Evolutionary conservation across 192 early-diverging fungal species (phyloP), one percentile per base, ranked within the genome.

Genomic region (Coemansia sp.): DNA sequence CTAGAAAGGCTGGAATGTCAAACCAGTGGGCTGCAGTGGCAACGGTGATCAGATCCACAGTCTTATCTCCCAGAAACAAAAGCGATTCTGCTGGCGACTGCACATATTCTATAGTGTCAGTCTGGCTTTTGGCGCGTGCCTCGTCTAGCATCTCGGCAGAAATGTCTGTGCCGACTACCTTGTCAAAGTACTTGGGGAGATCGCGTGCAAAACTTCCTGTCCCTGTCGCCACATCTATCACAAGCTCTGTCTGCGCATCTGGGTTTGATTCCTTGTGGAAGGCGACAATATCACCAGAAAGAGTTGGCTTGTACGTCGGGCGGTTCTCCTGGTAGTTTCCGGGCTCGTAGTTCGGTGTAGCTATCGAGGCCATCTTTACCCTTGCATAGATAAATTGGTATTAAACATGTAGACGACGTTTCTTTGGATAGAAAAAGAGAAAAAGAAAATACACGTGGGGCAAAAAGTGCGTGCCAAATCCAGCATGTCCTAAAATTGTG

Each of bases 141-240:
- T 69, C 67, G 26, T 67, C 34, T 7, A 78, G 70, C 84, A 85
- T 85, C 34, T 43, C 61, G 1, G 49, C 55, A 3, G 84, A 85
- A 4, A 81, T 67, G 38, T 85, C 84, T 1, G 71, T 66, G 8
- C 75, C 84, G 38, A 81, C 38, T 8, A 85, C 84, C 38, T 61
- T 39, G 38, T 5, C 10, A 10, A 39, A 39, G 38, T 39, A 39
- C 6, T 10, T 39, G 6, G 38, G 38, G 38, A 39, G 38, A 7
- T 39, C 38, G 38, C 38, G 38, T 39, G 38, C 38, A 39, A 85
- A 71, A 43, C 77, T 75, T 3, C 84, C 84, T 2, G 84, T 85
- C 6, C 84, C 84, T 5, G 78, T 76, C 24, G 78, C 84, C 2
- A 85, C 72, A 45, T 85, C 84, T 2, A 85, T 76, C 5, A 68